Evolutionary conservation across 169 alveolate genomes (phyloP), one percentile per base, ranked within the genome.

Genomic region (Eimeria sp.): DNA sequence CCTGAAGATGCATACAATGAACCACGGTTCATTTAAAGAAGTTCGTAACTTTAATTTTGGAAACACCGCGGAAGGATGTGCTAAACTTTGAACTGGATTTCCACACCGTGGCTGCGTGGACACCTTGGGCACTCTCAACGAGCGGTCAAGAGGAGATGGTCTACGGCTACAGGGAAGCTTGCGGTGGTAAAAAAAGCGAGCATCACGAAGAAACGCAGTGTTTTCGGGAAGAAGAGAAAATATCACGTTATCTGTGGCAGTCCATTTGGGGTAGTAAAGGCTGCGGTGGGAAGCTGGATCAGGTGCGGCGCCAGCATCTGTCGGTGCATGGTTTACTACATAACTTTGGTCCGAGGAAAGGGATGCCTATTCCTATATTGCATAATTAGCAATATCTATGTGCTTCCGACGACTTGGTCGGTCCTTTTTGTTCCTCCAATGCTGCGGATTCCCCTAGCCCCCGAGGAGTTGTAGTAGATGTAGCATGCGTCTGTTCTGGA

Each of bases 271-370:
- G 47, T 13, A 47, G 88, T 47, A 78, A 63, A 43, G 83, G 67
- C 83, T 61, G 94, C 70, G 34, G 82, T 87, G 51, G 94, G 94
- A 76, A 72, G 94, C 94, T 87, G 82, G 94, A 87, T 87, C 94
- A 87, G 83, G 94, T 87, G 94, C 78, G 94, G 70, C 82, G 83
- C 45, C 83, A 75, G 94, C 94, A 87, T 61, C 78, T 87, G 82
- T 75, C 80, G 83, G 83, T 49, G 78, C 94, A 51, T 45, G 82
- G 94, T 47, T 87, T 87, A 25, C 45, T 87, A 49, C 67, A 61
- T 61, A 10, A 25, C 83, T 63, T 30, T n/a, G 63, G 94, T 82
- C 76, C 43, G 91, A 54, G 58, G 54, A 5, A 16, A 7, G 91
- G 30, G 76, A 54, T 51, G 57, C 94, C 94, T 45, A 65, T 87